Base-by-base conservation (phyloP, 2,329 filamentous ascomycete genomes). In the Penicillium digitatum region DNA sequence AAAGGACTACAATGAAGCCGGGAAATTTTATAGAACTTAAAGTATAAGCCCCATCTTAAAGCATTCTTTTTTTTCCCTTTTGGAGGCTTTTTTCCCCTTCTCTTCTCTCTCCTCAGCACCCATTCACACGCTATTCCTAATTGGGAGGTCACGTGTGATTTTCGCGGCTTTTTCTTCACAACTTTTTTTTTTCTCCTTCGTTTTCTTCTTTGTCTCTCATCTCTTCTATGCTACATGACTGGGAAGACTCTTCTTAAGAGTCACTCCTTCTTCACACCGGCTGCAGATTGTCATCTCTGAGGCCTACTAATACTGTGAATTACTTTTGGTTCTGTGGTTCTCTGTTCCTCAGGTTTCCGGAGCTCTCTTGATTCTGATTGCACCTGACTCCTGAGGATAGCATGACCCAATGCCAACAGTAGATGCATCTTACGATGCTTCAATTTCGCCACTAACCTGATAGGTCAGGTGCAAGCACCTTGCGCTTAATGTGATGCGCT, bases 401-500 rank as follows among this genome's bases (percentile, higher is more conserved):
- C 20, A 58, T 60, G 48, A 55, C 44, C 5, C 20, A 18, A 34
- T 53, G 12, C 20, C 27, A 14, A 31, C 11, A 31, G 5, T 24
- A 24, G 14, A 16, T 16, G 20, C 16, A 48, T 20, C 35, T 48
- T 48, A 54, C 26, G 55, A 58, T 52, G 12, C 38, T 34, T 29
- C n/a, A 31, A 45, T 52, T 31, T 49, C 43, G 20, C 55, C 50
- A 62, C 57, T 59, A 60, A 64, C 54, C 31, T 29, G n/a, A 55
- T 52, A 61, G 59, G 39, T 62, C 57, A 63, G 58, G 53, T 52
- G 43, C 16, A 43, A 9, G 35, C 34, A 54, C 31, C 29, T 20
- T 20, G 22, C 24, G 31, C 32, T 49, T 35, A 27, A 44, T 12
- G 69, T 71, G 56, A 68, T n/a, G n/a, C n/a, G n/a, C n/a, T n/a